phyloP scores from a whole-genome alignment of 345 rosid genomes.

The Hibiscus syriacus region DNA sequence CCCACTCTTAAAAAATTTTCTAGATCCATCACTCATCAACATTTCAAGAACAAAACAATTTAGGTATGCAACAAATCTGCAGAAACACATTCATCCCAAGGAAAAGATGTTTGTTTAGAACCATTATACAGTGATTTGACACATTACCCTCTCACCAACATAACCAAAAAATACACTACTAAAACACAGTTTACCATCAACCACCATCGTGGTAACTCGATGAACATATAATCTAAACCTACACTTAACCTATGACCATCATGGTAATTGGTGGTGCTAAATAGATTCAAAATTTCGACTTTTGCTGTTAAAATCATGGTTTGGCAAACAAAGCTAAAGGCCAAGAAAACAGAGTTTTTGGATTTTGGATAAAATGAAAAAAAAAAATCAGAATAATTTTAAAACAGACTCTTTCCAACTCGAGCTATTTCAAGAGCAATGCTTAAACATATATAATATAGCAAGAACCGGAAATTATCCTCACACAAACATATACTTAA shows the following conservation, averaged over 20 bases:
- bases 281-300: too few species aligned
- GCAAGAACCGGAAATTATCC: neutral
- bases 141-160: conserved; percentile 20
- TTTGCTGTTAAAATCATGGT: neutral
- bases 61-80: conserved; percentile 6
- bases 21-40: too few species aligned
- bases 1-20: too few species aligned
- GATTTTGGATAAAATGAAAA: neutral
- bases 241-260: conserved; percentile 8
- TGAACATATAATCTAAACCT: neutral
- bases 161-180: conserved; percentile 20
- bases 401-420: neutral
- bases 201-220: neutral
- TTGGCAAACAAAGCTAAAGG: neutral
- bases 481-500: neutral
- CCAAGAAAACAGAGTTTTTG: neutral
- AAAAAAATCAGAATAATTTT: neutral
- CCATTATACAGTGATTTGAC: conserved; percentile 23
- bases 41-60: conserved; percentile 17
- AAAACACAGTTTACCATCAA: conserved; percentile 15
- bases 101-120: neutral
- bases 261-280: too few species aligned
- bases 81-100: neutral
- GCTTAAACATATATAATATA: neutral
- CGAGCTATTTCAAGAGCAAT: neutral